These are phyloP conservation scores for Dillenia turbinata DNA, from an alignment of 164 flowering plant genomes.

Conservation along the genomic window DNA sequence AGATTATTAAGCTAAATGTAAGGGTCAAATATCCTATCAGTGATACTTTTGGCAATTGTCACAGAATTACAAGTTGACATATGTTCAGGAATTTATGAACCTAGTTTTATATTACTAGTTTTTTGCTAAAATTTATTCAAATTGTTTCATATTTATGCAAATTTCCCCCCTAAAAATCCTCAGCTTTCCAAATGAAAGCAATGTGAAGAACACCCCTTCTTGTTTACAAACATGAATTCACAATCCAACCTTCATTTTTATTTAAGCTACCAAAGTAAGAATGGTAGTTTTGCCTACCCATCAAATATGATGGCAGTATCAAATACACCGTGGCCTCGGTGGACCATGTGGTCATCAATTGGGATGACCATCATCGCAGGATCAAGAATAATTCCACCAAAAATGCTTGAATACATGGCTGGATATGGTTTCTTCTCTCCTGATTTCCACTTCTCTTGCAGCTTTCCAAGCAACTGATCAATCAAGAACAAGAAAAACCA, in stretches of 20 bases:
- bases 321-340: slow-evolving; percentile 92
- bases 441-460: slow-evolving; percentile 55
- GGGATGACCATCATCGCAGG: slow-evolving; percentile 90
- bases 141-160: too few relatives aligned
- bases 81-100: too few relatives aligned
- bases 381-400: slow-evolving; percentile 77
- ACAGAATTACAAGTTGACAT: too few relatives aligned
- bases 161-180: too few relatives aligned
- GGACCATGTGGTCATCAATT: slow-evolving; percentile 96
- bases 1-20: too few relatives aligned
- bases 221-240: too few relatives aligned
- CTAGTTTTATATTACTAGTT: too few relatives aligned
- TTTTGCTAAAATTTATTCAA: too few relatives aligned
- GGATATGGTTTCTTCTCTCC: slow-evolving; percentile 63
- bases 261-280: neutral
- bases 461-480: slow-evolving; percentile 61
- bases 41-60: too few relatives aligned
- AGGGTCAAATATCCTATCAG: too few relatives aligned
- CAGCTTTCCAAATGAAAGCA: too few relatives aligned
- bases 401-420: slow-evolving; percentile 84
- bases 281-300: slow-evolving; percentile 40
- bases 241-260: neutral
- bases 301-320: slow-evolving; percentile 74
- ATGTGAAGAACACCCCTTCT: too few relatives aligned
- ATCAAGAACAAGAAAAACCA: neutral